Evolutionary conservation across 2,329 filamentous ascomycete species (phyloP).

Genomic region (Pyrenochaeta sp.): DNA sequence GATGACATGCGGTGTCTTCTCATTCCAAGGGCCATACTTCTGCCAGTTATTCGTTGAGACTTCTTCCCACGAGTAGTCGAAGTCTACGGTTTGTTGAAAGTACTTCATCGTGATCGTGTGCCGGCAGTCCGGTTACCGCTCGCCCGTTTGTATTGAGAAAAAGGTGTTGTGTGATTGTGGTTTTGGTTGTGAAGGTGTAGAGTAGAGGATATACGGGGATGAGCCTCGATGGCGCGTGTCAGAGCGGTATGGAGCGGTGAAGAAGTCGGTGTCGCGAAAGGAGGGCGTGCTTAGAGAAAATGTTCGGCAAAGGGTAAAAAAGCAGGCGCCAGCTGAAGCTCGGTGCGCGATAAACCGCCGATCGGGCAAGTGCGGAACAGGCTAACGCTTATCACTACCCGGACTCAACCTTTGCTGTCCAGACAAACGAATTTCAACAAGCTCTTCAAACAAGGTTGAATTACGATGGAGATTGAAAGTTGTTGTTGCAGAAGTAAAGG

Average conservation of each 20-base stretch:
- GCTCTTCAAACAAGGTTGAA: not conserved
- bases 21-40: conserved; percentile 99
- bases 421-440: not conserved
- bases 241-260: conserved; percentile 5
- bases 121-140: conserved; percentile 8
- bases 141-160: not conserved
- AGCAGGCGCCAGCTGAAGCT: conserved; percentile 20
- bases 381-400: conserved; percentile 23
- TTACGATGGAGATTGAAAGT: conserved; percentile 6
- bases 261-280: not conserved
- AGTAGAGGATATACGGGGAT: conserved; percentile 10
- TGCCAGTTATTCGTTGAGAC: conserved; percentile 98
- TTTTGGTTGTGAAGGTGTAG: conserved; percentile 3
- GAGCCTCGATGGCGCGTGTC: conserved; percentile 20
- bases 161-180: not conserved
- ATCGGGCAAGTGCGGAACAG: conserved; percentile 22
- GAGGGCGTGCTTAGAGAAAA: conserved; percentile 24
- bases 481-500: conserved; percentile 1
- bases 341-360: conserved; percentile 24
- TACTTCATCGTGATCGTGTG: conserved; percentile 77
- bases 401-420: conserved; percentile 6
- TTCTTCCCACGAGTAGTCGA: conserved; percentile 98
- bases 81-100: conserved; percentile 88
- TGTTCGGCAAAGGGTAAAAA: conserved; percentile 24
- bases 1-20: conserved; percentile 95